Conservation (phyloP, 192 early-diverging fungal species). For the Backusella circina region DNA sequence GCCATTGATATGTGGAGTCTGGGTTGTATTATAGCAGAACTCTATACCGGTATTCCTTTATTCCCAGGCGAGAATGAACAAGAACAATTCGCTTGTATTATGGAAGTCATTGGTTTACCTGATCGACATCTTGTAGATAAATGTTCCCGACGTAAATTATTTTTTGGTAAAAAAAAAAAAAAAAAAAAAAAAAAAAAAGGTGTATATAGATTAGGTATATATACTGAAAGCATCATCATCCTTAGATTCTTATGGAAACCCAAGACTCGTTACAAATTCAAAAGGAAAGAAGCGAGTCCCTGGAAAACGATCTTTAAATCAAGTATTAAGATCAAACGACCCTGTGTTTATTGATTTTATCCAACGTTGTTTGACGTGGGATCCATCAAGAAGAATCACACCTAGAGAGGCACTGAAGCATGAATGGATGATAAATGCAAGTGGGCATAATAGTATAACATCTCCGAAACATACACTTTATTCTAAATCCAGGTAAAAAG, state of each 20-base stretch:
- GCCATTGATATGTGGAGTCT: constrained; percentile 95
- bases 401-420: constrained; percentile 4
- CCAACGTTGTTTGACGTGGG: constrained; percentile 77
- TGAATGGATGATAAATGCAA: background rate
- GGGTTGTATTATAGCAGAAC: constrained; percentile 89
- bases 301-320: constrained; percentile 70
- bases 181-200: too few species aligned
- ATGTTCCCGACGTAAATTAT: constrained; percentile 73
- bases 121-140: constrained; percentile 66
- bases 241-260: constrained; percentile 46
- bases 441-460: constrained; percentile 3
- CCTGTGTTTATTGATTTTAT: constrained; percentile 82
- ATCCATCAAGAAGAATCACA: constrained; percentile 44
- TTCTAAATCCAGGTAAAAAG: background rate
- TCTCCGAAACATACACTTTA: constrained; percentile 1
- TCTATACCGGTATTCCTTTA: constrained; percentile 81
- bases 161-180: too few species aligned
- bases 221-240: constrained; percentile 10
- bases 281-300: constrained; percentile 83
- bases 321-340: constrained; percentile 71
- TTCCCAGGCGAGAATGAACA: constrained; percentile 96
- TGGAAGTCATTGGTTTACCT: constrained; percentile 86
- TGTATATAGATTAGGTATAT: background rate
- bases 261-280: constrained; percentile 63
- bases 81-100: constrained; percentile 88